Conservation (phyloP, 2,329 filamentous ascomycete species). For the Chaetomium olivaceum region DNA sequence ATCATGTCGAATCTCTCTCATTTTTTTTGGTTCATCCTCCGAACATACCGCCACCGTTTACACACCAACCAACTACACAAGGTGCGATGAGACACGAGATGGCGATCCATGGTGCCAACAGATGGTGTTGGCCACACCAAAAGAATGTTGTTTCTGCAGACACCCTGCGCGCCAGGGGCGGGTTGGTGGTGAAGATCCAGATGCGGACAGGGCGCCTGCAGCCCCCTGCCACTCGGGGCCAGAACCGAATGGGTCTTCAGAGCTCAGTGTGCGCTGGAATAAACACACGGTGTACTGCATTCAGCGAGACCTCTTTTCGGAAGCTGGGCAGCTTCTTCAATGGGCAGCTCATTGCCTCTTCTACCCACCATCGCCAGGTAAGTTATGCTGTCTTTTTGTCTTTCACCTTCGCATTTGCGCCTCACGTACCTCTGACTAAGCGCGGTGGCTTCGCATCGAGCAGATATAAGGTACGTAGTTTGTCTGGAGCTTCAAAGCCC, state of each 20-base stretch:
- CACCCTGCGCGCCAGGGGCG: background rate
- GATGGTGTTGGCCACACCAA: background rate
- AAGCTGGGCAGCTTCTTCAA: background rate
- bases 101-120: background rate
- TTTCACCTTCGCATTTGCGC: background rate
- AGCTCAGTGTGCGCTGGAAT: background rate
- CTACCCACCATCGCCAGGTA: background rate
- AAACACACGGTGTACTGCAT: background rate
- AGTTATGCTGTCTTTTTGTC: background rate
- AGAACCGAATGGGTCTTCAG: background rate
- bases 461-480: background rate
- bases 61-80: background rate
- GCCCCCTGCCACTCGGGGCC: background rate
- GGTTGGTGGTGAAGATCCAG: slow-evolving; percentile 10
- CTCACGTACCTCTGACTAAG: no score
- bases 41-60: background rate
- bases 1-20: background rate
- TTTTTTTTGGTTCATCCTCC: background rate
- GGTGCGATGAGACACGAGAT: background rate
- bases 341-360: background rate
- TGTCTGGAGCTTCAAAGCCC: background rate
- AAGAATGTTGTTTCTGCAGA: background rate
- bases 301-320: background rate
- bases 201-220: slow-evolving; percentile 5
- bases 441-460: background rate